Percentiles rank a stretch among this genome's conserved stretches.
phyloP scores from a whole-genome alignment of 495 filamentous ascomycete species.

The Tirmania nivea region DNA sequence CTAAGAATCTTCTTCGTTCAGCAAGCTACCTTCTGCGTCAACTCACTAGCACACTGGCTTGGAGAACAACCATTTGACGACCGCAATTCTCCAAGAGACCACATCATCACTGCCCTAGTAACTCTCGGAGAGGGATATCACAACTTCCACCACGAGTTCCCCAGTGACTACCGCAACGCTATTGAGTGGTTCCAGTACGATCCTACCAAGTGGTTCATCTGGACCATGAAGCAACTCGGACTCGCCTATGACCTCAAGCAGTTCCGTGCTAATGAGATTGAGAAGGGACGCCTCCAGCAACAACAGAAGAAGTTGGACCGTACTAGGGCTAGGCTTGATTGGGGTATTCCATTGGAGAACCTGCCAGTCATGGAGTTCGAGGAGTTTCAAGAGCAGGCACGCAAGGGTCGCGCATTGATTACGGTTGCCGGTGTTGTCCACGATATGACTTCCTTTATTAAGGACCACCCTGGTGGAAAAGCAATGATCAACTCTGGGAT shows the following conservation, averaged over 20 bases:
- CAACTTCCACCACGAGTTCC: slow-evolving; percentile 99
- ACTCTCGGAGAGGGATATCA: slow-evolving; percentile 97
- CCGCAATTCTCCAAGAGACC: slow-evolving; percentile 93
- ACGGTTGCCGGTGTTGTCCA: slow-evolving; percentile 89
- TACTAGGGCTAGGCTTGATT: slow-evolving; percentile 77
- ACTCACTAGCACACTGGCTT: slow-evolving; percentile 96
- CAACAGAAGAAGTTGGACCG: slow-evolving; percentile 98
- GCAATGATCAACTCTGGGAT: slow-evolving; percentile 80
- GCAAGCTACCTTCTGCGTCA: slow-evolving; percentile 98
- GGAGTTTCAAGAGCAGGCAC: slow-evolving; percentile 70
- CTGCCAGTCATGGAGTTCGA: slow-evolving; percentile 95
- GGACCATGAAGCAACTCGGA: slow-evolving; percentile 78
- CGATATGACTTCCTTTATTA: slow-evolving; percentile 85
- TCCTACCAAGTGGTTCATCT: slow-evolving; percentile 96
- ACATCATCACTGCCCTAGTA: slow-evolving; percentile 82
- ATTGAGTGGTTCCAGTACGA: slow-evolving; percentile 98
- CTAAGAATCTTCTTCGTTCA: slow-evolving; percentile 96
- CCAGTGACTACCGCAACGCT: slow-evolving; percentile 95
- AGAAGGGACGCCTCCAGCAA: slow-evolving; percentile 95
- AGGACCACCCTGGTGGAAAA: slow-evolving; percentile 92
- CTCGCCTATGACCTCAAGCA: slow-evolving; percentile 91
- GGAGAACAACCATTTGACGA: slow-evolving; percentile 98
- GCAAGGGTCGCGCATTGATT: slow-evolving; percentile 69
- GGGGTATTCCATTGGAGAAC: slow-evolving; percentile 84
- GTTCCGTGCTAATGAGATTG: slow-evolving; percentile 94